phyloP scores from a whole-genome alignment of 805 yeast species.

The Wickerhamomyces bisporus region DNA sequence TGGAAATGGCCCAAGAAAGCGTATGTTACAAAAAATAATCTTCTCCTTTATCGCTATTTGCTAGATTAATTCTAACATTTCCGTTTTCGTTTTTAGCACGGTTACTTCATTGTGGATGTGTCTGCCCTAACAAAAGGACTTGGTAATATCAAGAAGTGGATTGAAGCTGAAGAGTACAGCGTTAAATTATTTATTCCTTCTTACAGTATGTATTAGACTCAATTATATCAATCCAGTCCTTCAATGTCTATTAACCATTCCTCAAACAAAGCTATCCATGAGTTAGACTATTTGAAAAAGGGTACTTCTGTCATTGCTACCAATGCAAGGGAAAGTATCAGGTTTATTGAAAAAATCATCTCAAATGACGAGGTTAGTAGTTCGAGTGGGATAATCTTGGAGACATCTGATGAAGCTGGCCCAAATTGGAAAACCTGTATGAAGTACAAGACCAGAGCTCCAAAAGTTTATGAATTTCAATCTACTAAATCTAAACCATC shows the following conservation, averaged over 20 bases:
- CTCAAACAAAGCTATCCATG: slow-evolving; percentile 46
- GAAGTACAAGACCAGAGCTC: slow-evolving; percentile 40
- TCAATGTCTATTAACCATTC: neutral
- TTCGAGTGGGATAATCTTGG: slow-evolving; percentile 27
- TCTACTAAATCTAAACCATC: slow-evolving; percentile 15
- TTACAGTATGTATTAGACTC: slow-evolving; percentile 30
- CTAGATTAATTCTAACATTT: no score
- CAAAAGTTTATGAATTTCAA: slow-evolving; percentile 47
- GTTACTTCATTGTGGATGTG: slow-evolving; percentile 54
- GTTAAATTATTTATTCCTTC: slow-evolving; percentile 46
- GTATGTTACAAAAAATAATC: neutral
- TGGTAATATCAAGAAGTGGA: slow-evolving; percentile 64
- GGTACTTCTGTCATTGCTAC: slow-evolving; percentile 51
- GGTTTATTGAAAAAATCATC: slow-evolving; percentile 46
- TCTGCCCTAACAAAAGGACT: slow-evolving; percentile 65
- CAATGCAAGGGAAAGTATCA: slow-evolving; percentile 62
- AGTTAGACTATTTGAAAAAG: slow-evolving; percentile 52
- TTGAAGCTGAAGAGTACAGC: slow-evolving; percentile 29
- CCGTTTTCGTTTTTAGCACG: neutral
- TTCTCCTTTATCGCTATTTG: no score
- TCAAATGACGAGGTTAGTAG: slow-evolving; percentile 11
- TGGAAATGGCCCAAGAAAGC: neutral
- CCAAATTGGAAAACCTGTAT: slow-evolving; percentile 47
- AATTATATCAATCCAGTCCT: neutral
- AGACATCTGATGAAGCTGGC: slow-evolving; percentile 39